Evolutionary conservation across 2,329 filamentous ascomycete genomes (phyloP), one percentile per base, ranked within the genome.

Genomic region (Blastomyces parvus): DNA sequence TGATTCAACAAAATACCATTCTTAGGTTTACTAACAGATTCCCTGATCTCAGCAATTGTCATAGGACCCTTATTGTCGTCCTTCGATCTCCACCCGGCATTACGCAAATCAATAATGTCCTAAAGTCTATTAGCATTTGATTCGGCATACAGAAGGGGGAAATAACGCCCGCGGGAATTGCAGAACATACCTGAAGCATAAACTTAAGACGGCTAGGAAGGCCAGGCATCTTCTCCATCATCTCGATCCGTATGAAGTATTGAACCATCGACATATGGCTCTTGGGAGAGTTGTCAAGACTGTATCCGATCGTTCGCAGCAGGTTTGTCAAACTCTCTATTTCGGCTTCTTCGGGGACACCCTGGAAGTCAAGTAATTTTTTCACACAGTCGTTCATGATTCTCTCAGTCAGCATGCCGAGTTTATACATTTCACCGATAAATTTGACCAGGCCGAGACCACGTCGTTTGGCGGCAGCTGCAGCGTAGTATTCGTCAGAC

Each of bases 321-420:
- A 99, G 83, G 80, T 95, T 97, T 71, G 88, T 91, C 77, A 99
- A 86, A 69, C 91, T 96, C 82, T 99, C 94, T 65, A 99, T 88
- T 76, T 97, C 92, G 62, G 93, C 90, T 79, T 99, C 94, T 70
- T 99, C 94, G 55, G 94, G 94, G 65, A 91, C 81, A 66, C 90
- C 91, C 73, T 93, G 88, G 77, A 95, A 97, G 79, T 99, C 93
- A 69, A 99, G 90, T 67, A 99, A 85, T 79, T 96, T 96, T 80
- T 91, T 88, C 36, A 99, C 91, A 84, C 94, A 99, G 78, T 97
- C 91, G 81, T 99, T 93, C 94, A 99, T 99, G 79, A 99, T 99
- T 76, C 93, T 90, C 77, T 97, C 90, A 66, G 94, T 99, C 77
- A 99, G 84, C 94, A 99, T 99, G 75, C 89, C 88, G 65, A 99